Percentiles rank a stretch among this genome's conserved stretches.
Conservation (phyloP, 2,329 filamentous ascomycete species). For the Cucurbitaria berberidis region DNA sequence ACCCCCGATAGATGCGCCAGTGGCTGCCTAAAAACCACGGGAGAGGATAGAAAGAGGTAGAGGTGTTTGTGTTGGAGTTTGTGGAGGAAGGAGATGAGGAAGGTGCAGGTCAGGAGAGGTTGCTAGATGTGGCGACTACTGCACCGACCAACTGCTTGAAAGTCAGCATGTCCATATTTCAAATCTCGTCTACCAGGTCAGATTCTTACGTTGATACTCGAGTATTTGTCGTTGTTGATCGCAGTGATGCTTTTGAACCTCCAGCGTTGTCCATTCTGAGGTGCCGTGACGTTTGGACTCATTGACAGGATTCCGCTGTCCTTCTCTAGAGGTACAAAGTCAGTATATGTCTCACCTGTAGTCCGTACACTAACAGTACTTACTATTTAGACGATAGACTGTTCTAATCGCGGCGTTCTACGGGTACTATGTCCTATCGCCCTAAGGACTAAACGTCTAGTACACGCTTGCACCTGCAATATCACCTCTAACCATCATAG, state of each 20-base stretch:
- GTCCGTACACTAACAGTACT: too few species aligned
- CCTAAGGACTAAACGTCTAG: conserved; percentile 28
- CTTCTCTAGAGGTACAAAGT: too few species aligned
- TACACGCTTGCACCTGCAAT: conserved; percentile 25
- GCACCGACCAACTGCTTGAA: conserved; percentile 6
- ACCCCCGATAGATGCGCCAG: conserved; percentile 22
- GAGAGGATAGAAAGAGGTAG: conserved; percentile 21
- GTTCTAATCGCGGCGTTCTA: conserved; percentile 26
- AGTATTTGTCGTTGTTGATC: conserved; percentile 23
- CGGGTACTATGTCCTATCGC: conserved; percentile 28
- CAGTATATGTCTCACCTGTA: too few species aligned
- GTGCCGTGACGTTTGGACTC: conserved; percentile 20
- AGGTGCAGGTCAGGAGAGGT: not conserved
- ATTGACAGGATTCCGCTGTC: conserved; percentile 14
- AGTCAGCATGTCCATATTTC: conserved; percentile 1
- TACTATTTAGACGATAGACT: conserved; percentile 18
- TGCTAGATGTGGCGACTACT: conserved; percentile 1
- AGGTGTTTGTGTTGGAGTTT: conserved; percentile 1
- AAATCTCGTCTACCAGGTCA: not conserved
- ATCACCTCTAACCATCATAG: conserved; percentile 22
- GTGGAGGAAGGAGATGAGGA: not conserved
- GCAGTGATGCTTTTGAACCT: conserved; percentile 12
- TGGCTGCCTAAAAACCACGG: conserved; percentile 25
- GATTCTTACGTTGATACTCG: conserved; percentile 17
- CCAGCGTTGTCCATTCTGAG: conserved; percentile 21